Percentiles rank a stretch among this genome's conserved stretches.
phyloP scores from a whole-genome alignment of 768 basidiomycete genomes.

The Termitomyces sp. region DNA sequence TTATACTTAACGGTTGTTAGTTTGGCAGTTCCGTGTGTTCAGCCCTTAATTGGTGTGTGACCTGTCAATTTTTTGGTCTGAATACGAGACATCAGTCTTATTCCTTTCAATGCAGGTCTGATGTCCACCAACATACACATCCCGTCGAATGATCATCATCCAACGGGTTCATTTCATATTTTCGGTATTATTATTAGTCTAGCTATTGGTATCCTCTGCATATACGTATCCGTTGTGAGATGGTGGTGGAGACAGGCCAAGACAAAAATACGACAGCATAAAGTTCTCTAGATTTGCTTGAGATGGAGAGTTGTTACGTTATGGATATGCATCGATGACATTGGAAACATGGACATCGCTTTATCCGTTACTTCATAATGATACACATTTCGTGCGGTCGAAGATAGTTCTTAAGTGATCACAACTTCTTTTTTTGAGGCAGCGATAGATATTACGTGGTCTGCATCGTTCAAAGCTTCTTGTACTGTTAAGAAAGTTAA shows the following conservation, averaged over 20 bases:
- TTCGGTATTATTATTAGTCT: conserved; percentile 53
- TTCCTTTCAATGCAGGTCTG: conserved; percentile 36
- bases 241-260: conserved; percentile 57
- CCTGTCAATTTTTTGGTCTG: conserved; percentile 13
- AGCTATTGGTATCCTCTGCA: conserved; percentile 35
- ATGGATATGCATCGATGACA: background rate
- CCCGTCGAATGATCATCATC: conserved; percentile 44
- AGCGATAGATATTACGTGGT: conserved; percentile 27
- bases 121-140: conserved; percentile 64
- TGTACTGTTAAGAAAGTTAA: conserved; percentile 23
- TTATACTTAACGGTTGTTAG: conserved; percentile 62
- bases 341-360: background rate
- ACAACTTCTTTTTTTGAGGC: conserved; percentile 15
- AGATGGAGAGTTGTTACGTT: background rate
- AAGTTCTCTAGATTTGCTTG: background rate
- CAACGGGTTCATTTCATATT: conserved; percentile 34
- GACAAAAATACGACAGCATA: conserved; percentile 29
- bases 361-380: background rate
- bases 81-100: background rate
- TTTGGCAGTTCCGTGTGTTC: conserved; percentile 61
- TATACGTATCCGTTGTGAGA: conserved; percentile 43
- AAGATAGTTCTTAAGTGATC: background rate
- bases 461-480: conserved; percentile 36
- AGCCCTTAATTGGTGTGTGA: conserved; percentile 54
- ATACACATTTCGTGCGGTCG: background rate